Evolutionary conservation across 768 basidiomycete species (phyloP), one percentile per base, ranked within the genome.

Genomic region (Cyclocybe aegerita): DNA sequence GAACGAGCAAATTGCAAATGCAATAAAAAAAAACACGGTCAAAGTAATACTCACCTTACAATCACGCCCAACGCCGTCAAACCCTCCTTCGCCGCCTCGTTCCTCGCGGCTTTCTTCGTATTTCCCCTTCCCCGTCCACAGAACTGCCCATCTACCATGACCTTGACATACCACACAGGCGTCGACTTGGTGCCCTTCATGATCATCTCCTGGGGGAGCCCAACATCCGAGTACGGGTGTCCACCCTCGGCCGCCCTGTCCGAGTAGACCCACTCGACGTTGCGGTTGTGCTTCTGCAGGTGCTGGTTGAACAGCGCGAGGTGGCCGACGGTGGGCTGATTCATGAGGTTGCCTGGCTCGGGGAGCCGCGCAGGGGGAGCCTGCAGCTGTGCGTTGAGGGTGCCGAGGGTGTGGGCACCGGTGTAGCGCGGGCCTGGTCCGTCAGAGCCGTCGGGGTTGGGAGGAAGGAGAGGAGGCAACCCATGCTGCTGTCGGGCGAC

Each of bases 291-390:
- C 66, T 80, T 86, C 67, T 87, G 83, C 48, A 91, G 64, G 49
- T 79, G 72, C 68, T 91, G 89, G 62, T 92, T 92, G 75, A 92
- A 90, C 46, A 92, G 67, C 34, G 86, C 85, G 9, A 92, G 79
- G 61, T 91, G 85, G 4, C 90, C 90, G 35, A 66, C 62, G 32
- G 72, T 72, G 33, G 70, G 59, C 54, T 62, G 43, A 36, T 53
- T 52, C 30, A 48, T 43, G 35, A 60, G 53, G 10, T 62, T 52
- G 35, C 40, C 17, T 41, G 44, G 61, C 53, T 42, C 53, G 34
- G 36, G 43, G 49, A 48, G 42, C 2, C 66, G 60, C n/a, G 64
- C 58, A 9, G 23, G 23, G 23, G 23, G 23, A 2, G 4, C 23
- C 23, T 23, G 23, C 23, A 23, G 23, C 23, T 23, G 23, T 23